Conservation (phyloP, 2,329 filamentous ascomycete species). For the Colletotrichum costaricense region DNA sequence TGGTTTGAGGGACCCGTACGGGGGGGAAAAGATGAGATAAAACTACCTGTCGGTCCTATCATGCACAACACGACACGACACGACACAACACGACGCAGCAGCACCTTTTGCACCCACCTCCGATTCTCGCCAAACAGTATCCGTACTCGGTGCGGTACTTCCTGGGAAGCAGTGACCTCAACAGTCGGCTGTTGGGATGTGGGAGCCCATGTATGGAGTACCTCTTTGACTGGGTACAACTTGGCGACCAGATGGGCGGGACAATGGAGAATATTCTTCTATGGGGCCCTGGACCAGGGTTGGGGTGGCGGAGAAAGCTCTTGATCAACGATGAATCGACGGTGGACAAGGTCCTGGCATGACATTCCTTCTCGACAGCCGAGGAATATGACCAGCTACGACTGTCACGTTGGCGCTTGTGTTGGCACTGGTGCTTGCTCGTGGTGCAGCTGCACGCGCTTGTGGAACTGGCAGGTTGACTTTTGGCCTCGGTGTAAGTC, state of each 20-base stretch:
- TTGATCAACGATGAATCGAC: conserved; percentile 11
- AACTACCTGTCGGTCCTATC: conserved; percentile 21
- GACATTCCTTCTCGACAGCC: conserved; percentile 13
- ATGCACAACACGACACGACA: conserved; percentile 27
- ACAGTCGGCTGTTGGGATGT: background rate
- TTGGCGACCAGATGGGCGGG: conserved; percentile 10
- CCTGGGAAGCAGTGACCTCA: conserved; percentile 9
- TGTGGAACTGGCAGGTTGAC: background rate
- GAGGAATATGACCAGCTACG: conserved; percentile 15
- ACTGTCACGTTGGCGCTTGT: background rate
- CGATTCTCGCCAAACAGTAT: background rate
- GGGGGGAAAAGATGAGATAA: conserved; percentile 18
- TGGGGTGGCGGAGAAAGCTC: conserved; percentile 25
- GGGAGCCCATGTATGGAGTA: conserved; percentile 4
- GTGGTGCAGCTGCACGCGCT: conserved; percentile 11
- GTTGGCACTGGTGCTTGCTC: background rate
- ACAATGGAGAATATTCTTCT: background rate
- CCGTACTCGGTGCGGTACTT: conserved; percentile 4
- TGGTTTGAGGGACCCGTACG: conserved; percentile 29
- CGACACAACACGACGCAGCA: conserved; percentile 6
- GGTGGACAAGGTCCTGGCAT: conserved; percentile 9
- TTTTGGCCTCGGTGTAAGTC: conserved; percentile 27
- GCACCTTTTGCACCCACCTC: background rate
- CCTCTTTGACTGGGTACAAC: background rate
- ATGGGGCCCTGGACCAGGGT: conserved; percentile 14